Evolutionary conservation across 306 rosid species (phyloP), one percentile per base, ranked within the genome.

Genomic region (Urtica urens): DNA sequence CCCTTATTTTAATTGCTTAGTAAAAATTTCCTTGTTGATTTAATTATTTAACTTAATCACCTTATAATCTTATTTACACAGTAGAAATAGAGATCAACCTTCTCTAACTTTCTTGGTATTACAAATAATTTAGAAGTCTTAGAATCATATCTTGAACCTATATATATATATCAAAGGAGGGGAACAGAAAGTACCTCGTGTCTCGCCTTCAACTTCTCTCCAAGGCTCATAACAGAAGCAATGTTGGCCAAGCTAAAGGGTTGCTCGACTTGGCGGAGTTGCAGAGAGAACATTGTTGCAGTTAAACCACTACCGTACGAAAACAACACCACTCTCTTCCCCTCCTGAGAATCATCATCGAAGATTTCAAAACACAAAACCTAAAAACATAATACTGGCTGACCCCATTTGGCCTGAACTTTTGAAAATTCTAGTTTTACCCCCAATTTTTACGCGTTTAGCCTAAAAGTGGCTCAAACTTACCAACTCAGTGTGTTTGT

Each of bases 241-340:
- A 92, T 85, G 81, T 92, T 92, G 23, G 83, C 67, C 78, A 92
- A 67, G 80, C 83, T 85, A 58, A 92, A 92, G 19, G 94, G 99
- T 53, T 60, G 75, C 62, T 65, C 77, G 57, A 70, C 62, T 2
- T 75, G 78, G 11, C 48, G 51, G 29, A 85, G 49, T 62, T 46
- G 71, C 87, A 92, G 56, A 4, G 96, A 85, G 70, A 92, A 92
- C 87, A 92, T 77, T 31, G 99, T 82, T 42, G 99, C 71, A 39
- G 93, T 75, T 45, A 63, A 78, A 56, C 99, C 99, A 67, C 99
- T 92, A 21, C 99, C 99, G 2, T 92, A 92, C 2, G 99, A 92
- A 76, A 92, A 92, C 59, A 92, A 24, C 50, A 92, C 31, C 60
- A 85, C 93, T 66, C 96, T 68, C 23, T 78, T 60, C 26, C 92